Evolutionary conservation across 2,329 filamentous ascomycete genomes (phyloP), one percentile per base, ranked within the genome.

Genomic region (Colletotrichum orchidophilum): DNA sequence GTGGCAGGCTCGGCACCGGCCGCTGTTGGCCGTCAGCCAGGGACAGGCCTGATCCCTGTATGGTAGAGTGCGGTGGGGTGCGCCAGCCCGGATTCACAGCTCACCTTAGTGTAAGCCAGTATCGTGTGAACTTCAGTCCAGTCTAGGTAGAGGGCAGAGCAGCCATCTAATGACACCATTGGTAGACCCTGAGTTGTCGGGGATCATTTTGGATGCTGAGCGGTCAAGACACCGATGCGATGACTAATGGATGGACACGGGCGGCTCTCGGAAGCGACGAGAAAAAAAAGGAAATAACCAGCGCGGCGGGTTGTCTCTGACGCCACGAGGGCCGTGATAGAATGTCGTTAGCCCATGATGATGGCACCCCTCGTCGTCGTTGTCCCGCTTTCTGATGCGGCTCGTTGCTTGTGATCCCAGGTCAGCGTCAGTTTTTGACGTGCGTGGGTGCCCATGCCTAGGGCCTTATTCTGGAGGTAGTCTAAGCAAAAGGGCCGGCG

Each of bases 61-160:
- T 53, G 26, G 63, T 42, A 58, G 21, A 67, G 63, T 46, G 27
- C 27, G 42, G 29, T 27, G 52, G 53, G 26, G 21, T 49, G 31
- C 35, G 65, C 26, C 29, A 12, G 57, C n/a, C 63, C 18, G 63
- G 52, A 26, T 39, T 55, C 18, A 18, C 21, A 21, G 39, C 39
- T 46, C 21, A 21, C 39, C 29, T 35, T 53, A 33, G 50, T 68
- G 64, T 71, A 53, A 68, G 58, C 58, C 63, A 18, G 63, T 58
- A 33, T 52, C 42, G 52, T 58, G 31, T 31, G 24, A 68, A 35
- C 52, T 26, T 53, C 49, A 49, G 50, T 63, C 57, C 63, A 55
- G 33, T 42, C 29, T 42, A 18, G 31, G 55, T 27, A 63, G n/a
- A n/a, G n/a, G n/a, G 57, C 31, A 71, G 24, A 42, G 26, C 7